Percentiles rank a stretch among this genome's conserved stretches.
These are phyloP conservation scores for Globisporangium acanthophoron DNA, from an alignment of 352 stramenopile genomes.

Conservation along the genomic window DNA sequence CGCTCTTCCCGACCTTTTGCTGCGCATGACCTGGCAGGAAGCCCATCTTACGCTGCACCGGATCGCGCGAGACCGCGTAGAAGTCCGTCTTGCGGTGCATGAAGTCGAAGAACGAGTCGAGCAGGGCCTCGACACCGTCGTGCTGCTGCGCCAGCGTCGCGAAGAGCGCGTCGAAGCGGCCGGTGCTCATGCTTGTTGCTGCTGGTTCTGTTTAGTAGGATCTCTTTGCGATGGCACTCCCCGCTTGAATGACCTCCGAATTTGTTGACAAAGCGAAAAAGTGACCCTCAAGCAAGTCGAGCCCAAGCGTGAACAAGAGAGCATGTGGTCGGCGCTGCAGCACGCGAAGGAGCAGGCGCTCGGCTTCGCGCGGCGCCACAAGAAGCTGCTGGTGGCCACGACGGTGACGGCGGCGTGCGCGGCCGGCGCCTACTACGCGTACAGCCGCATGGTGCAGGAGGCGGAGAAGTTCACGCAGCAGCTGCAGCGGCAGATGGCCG, in stretches of 20 bases:
- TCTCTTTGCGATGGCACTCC: neutral
- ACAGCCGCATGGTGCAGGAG: constrained; percentile 56
- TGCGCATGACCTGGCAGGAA: constrained; percentile 59
- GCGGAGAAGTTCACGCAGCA: constrained; percentile 65
- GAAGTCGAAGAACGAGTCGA: constrained; percentile 97
- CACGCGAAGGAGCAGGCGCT: constrained; percentile 43
- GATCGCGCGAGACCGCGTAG: constrained; percentile 78
- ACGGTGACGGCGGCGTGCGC: constrained; percentile 43
- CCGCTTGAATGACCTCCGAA: neutral
- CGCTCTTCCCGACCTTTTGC: constrained; percentile 21
- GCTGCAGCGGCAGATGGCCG: constrained; percentile 63
- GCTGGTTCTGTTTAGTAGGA: too few relatives aligned
- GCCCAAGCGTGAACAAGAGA: neutral
- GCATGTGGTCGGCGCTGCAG: constrained; percentile 70
- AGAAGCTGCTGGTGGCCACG: constrained; percentile 49
- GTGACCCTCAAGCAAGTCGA: neutral
- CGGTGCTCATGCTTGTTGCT: constrained; percentile 21
- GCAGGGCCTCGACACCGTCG: constrained; percentile 92
- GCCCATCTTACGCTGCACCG: constrained; percentile 41
- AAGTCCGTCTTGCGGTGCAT: constrained; percentile 98
- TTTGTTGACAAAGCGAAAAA: neutral
- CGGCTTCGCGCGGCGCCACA: constrained; percentile 65
- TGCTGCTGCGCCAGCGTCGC: constrained; percentile 93
- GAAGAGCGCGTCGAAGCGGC: constrained; percentile 80
- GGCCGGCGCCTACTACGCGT: constrained; percentile 61